Base-by-base conservation (phyloP, 2,329 filamentous ascomycete genomes). In the Aspergillus sp. region DNA sequence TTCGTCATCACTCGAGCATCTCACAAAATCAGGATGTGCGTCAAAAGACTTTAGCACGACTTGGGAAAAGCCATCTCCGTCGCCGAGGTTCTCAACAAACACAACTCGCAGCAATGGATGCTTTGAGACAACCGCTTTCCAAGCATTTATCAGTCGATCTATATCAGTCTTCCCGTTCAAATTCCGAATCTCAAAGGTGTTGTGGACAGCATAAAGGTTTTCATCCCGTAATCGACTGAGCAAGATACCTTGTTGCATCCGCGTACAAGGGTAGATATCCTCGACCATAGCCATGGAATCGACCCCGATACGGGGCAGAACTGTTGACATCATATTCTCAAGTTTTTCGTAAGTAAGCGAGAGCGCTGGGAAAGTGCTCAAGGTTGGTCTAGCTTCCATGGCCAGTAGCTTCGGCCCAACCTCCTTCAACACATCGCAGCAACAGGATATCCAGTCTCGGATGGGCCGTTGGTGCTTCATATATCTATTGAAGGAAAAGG, bases 401-500 rank as follows among this genome's bases (percentile, higher is more conserved):
- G 58, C 51, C 2, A 54, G 60, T 3, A 74, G 55, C 38, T 59
- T 52, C 25, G 64, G 58, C 0, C 67, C 64, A 9, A 73, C 55
- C 0, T 57, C 57, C 6, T 57, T 57, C 3, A 79, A 64, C 0
- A 68, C 64, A 3, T 65, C 43, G 16, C 66, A 62, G 47, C 72
- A 79, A 31, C 63, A 58, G 0, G 64, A 61, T 3, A 80, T 68
- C 78, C 78, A 81, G 14, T 61, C 34, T 7, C 65, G 63, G 16
- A 81, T 76, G 0, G 62, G 60, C 2, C 69, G 59, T 52, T 80
- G 77, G 55, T 80, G 75, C 9, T 63, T 61, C 75, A 80, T 80
- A 25, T 71, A 64, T 13, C 70, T 68, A 57, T 80, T 81, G 64
- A 77, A 80, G 0, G 78, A 77, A 59, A 81, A 81, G 0, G 73